These are phyloP conservation scores for Mycena crocata DNA, from an alignment of 768 basidiomycete genomes.

Conservation along the genomic window DNA sequence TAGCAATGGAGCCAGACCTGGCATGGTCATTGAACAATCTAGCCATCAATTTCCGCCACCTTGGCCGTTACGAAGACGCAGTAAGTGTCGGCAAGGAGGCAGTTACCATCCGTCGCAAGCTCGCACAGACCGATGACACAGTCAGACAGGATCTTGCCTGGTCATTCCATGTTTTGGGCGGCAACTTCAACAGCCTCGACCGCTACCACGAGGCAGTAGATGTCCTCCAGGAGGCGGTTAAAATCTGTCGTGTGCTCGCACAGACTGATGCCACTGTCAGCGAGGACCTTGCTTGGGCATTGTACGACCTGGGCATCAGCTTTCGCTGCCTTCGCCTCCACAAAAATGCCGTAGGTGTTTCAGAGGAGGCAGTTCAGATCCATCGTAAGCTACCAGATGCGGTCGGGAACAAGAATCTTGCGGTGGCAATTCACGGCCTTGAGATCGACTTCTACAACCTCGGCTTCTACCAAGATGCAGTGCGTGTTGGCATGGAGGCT, in stretches of 20 bases:
- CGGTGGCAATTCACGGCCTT: too few relatives aligned
- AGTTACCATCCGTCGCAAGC: neutral
- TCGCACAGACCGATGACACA: neutral
- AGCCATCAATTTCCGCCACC: neutral
- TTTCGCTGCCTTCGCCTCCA: too few relatives aligned
- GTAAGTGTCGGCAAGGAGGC: neutral
- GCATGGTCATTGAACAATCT: neutral
- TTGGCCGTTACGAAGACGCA: slow-evolving; percentile 3
- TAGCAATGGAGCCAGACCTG: neutral
- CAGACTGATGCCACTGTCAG: neutral
- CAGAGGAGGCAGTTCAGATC: too few relatives aligned
- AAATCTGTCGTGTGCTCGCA: neutral
- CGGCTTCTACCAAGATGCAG: too few relatives aligned
- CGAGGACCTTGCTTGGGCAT: neutral
- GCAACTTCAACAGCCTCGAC: too few relatives aligned
- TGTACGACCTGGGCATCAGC: too few relatives aligned
- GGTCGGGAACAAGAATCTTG: too few relatives aligned
- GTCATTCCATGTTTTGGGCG: neutral
- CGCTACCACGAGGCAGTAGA: too few relatives aligned
- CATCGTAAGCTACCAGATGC: too few relatives aligned
- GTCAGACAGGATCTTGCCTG: neutral
- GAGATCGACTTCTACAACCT: too few relatives aligned
- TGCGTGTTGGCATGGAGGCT: neutral
- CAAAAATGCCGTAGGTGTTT: too few relatives aligned
- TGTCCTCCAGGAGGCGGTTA: neutral